Evolutionary conservation across 2,329 filamentous ascomycete genomes (phyloP).

Genomic region (Bipolaris gigantea): DNA sequence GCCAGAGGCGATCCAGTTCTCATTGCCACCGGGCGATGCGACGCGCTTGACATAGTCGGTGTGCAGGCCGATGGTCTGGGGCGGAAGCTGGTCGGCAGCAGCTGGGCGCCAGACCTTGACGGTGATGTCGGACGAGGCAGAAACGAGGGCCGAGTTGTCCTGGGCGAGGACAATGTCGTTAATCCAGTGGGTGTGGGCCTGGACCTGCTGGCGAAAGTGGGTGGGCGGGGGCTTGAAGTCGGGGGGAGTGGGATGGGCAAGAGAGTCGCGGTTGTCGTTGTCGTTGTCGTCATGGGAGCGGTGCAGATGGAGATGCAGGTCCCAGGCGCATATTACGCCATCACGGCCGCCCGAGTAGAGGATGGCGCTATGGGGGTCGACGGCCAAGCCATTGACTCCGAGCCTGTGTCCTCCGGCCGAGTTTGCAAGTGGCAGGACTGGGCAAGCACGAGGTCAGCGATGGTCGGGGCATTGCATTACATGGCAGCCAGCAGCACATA

Average conservation of each 20-base stretch:
- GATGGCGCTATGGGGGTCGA: constrained; percentile 80
- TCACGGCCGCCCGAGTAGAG: constrained; percentile 96
- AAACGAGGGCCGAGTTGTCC: constrained; percentile 77
- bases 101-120: constrained; percentile 89
- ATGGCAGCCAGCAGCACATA: constrained; percentile 35
- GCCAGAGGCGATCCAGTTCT: constrained; percentile 89
- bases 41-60: constrained; percentile 96
- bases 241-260: constrained; percentile 40
- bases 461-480: too few relatives aligned
- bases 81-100: constrained; percentile 63
- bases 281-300: constrained; percentile 25
- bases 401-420: constrained; percentile 83
- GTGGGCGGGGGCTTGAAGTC: constrained; percentile 51
- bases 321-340: constrained; percentile 94
- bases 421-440: constrained; percentile 73
- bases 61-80: constrained; percentile 85
- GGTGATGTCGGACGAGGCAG: constrained; percentile 89
- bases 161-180: constrained; percentile 86
- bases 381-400: constrained; percentile 90
- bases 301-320: constrained; percentile 71
- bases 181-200: constrained; percentile 94
- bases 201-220: constrained; percentile 64
- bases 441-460: constrained; percentile 16
- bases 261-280: constrained; percentile 49
- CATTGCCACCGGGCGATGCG: constrained; percentile 70